Evolutionary conservation across 805 yeast genomes (phyloP), one percentile per base, ranked within the genome.

Genomic region (Candida chauliodis): DNA sequence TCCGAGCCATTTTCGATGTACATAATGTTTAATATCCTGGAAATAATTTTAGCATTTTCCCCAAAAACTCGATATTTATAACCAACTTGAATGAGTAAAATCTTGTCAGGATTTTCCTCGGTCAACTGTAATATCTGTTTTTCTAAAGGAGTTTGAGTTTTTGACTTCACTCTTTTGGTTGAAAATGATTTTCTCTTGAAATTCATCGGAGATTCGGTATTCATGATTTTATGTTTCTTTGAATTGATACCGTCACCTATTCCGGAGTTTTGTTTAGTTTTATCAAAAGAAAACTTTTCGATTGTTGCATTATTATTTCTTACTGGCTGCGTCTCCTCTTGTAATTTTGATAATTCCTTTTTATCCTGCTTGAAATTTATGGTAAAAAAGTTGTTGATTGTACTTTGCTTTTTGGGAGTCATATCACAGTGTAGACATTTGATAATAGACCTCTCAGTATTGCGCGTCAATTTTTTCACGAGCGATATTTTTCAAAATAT

Each of bases 1-100:
- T 79, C 76, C 4, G 79, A 48, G 54, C 80, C 78, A 0, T 95
- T 96, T 0, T 84, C 84, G 0, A 86, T 69, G 16, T 83, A 66
- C 78, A 79, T 80, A 29, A 86, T 83, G 43, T 83, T 79, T 23
- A 89, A 58, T 9, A 82, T 70, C 34, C 70, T 63, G 9, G 95
- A 73, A 0, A 82, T 96, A 4, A 65, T 62, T 10, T 67, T 70
- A 0, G 98, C 97, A 60, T 91, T 97, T 38, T 79, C 73, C 0
- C 95, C 96, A 55, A 78, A 87, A 44, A 90, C 81, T 52, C 85
- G 86, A 62, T 79, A 93, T 58, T 88, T 89, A 63, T 91, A 93
- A 0, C 99, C 99, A 2, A 86, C 95, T 55, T 93, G 93, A 18
- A 91, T 71, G 0, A 93, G 80, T 7, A 93, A 63, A 1, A 93